These are phyloP conservation scores for Pythium utonaiense DNA, from an alignment of 352 stramenopile genomes.

Conservation along the genomic window DNA sequence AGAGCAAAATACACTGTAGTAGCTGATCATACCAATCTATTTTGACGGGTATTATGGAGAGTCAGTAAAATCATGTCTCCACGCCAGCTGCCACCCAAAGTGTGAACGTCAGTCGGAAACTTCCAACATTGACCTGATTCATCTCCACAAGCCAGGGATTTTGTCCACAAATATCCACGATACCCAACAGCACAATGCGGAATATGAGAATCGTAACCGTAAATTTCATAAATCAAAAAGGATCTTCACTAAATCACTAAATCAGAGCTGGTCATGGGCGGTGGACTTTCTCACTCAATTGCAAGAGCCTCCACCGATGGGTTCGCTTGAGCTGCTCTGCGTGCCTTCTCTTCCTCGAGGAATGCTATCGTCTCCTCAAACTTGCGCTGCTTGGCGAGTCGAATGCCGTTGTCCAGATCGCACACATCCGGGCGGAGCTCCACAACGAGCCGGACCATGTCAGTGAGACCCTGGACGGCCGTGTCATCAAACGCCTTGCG, in stretches of 20 bases:
- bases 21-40: neutral
- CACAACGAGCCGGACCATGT: constrained; percentile 46
- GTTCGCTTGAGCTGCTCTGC: neutral
- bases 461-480: constrained; percentile 31
- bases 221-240: too few species aligned
- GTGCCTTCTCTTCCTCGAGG: constrained; percentile 18
- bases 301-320: too few species aligned
- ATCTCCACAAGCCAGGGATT: too few species aligned
- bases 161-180: neutral
- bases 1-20: neutral
- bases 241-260: neutral
- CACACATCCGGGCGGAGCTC: constrained; percentile 29
- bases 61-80: constrained; percentile 1
- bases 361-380: constrained; percentile 23
- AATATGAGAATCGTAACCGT: too few species aligned
- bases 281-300: too few species aligned
- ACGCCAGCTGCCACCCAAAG: neutral
- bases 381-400: constrained; percentile 44
- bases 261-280: too few species aligned
- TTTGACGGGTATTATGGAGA: neutral
- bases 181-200: neutral
- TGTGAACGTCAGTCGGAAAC: neutral
- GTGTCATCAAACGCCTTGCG: constrained; percentile 46
- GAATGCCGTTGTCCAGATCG: constrained; percentile 37
- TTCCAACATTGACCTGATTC: neutral